phyloP scores from a whole-genome alignment of 2,329 filamentous ascomycete species.

The Aspergillus amoenus region DNA sequence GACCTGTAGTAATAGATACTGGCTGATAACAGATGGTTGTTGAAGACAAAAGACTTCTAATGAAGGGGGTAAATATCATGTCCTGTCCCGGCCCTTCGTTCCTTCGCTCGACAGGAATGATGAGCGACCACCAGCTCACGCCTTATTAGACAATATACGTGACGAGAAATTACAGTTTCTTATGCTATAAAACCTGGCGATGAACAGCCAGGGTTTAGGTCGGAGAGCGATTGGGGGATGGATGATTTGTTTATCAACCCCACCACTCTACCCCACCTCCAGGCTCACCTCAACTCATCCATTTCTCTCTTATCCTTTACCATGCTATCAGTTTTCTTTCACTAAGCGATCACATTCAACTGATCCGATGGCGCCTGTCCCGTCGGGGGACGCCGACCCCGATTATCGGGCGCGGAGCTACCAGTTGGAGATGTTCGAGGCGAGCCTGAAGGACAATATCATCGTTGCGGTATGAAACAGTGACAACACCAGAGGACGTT shows the following conservation, averaged over 20 bases:
- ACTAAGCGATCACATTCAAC: neutral
- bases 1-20: too few species aligned
- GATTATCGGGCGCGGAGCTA: conserved; percentile 55
- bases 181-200: too few species aligned
- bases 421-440: conserved; percentile 73
- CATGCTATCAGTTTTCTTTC: neutral
- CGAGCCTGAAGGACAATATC: conserved; percentile 66
- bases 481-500: neutral
- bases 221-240: neutral
- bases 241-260: neutral
- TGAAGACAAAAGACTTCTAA: too few species aligned
- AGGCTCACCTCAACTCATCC: neutral
- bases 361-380: conserved; percentile 11
- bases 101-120: too few species aligned
- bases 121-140: too few species aligned
- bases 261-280: neutral
- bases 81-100: too few species aligned
- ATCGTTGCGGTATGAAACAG: conserved; percentile 62
- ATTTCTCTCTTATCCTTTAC: neutral
- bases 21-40: too few species aligned
- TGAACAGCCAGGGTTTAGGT: neutral
- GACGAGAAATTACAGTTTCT: too few species aligned
- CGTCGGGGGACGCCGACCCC: conserved; percentile 7
- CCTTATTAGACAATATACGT: too few species aligned
- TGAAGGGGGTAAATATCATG: too few species aligned